Percentiles rank a stretch among this genome's conserved stretches.
Conservation (phyloP, 768 basidiomycete species). For the Sarcodon sp. region DNA sequence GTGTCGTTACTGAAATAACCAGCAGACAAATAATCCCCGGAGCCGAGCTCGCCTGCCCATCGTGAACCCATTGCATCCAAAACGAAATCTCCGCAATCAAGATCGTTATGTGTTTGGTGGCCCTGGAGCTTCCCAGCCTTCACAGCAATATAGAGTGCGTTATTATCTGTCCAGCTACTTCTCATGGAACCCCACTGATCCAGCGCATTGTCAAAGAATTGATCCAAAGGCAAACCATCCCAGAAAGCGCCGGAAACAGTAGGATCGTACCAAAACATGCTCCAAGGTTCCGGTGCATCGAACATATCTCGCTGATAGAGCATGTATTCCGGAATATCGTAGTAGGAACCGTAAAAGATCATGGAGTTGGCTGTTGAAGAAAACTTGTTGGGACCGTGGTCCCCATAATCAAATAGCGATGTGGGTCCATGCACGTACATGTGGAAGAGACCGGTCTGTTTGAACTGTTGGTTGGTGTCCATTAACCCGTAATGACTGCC, state of each 20-base stretch:
- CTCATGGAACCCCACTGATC: conserved; percentile 91
- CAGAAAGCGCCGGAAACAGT: conserved; percentile 80
- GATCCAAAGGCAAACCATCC: conserved; percentile 74
- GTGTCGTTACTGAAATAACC: conserved; percentile 70
- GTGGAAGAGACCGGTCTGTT: conserved; percentile 73
- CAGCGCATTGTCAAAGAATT: conserved; percentile 55
- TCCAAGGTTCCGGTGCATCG: conserved; percentile 39
- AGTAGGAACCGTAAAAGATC: conserved; percentile 63
- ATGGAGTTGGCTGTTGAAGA: conserved; percentile 87
- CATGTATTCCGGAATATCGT: conserved; percentile 57
- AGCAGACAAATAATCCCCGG: conserved; percentile 65
- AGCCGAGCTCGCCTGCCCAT: conserved; percentile 93
- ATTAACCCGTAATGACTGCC: conserved; percentile 74
- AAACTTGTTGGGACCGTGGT: conserved; percentile 90
- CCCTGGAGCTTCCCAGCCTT: conserved; percentile 73
- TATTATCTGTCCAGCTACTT: conserved; percentile 81
- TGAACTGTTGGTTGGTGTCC: conserved; percentile 54
- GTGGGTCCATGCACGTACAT: conserved; percentile 81
- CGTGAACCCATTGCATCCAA: conserved; percentile 87
- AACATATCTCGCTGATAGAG: conserved; percentile 85
- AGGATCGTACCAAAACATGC: conserved; percentile 88
- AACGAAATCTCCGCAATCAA: conserved; percentile 93
- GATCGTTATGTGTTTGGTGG: conserved; percentile 92
- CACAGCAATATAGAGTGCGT: conserved; percentile 76
- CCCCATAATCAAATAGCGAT: conserved; percentile 75